Evolutionary conservation across 2,329 filamentous ascomycete species (phyloP), one percentile per base, ranked within the genome.

Genomic region (Ophiocordyceps camponoti-rufipedis): DNA sequence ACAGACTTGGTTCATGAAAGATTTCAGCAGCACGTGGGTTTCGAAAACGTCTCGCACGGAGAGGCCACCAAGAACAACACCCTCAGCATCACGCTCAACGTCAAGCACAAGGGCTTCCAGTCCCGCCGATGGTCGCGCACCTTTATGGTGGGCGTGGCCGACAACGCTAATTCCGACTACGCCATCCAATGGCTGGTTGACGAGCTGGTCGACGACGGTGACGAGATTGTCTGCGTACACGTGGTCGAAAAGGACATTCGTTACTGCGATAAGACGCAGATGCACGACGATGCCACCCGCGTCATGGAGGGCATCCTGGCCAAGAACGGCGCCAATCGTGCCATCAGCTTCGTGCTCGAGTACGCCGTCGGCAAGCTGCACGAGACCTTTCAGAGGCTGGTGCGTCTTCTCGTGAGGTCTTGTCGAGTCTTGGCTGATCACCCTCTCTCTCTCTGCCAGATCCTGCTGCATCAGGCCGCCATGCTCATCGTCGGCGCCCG

Each of bases 151-250:
- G 88, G 88, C 18, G 83, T 88, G 16, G 88, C 94, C 62, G 84
- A 89, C 55, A 87, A 94, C 54, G 76, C 85, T 48, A 94, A 94
- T 62, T 94, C 86, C 7, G 85, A 94, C 50, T 91, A 89, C 62
- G 88, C 88, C 14, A 69, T 95, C 16, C 85, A 93, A 61, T 95
- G 87, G 87, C 71, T 94, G 44, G 75, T 95, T 38, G 85, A 93
- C 55, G 86, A 94, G 63, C 71, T 94, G 46, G 85, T 94, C 39
- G 87, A 94, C 55, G 88, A 94, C 56, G 87, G 88, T 16, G 88
- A 95, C 58, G 86, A 94, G 62, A 81, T 95, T 47, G 83, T 95
- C 9, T 95, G 88, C 62, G 74, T 95, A 43, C 75, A 85, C 45
- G 88, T 94, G 2, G 75, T 94, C 41, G 87, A 94, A 57, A 88